phyloP scores from a whole-genome alignment of 345 rosid genomes.

The Lumnitzera littorea region DNA sequence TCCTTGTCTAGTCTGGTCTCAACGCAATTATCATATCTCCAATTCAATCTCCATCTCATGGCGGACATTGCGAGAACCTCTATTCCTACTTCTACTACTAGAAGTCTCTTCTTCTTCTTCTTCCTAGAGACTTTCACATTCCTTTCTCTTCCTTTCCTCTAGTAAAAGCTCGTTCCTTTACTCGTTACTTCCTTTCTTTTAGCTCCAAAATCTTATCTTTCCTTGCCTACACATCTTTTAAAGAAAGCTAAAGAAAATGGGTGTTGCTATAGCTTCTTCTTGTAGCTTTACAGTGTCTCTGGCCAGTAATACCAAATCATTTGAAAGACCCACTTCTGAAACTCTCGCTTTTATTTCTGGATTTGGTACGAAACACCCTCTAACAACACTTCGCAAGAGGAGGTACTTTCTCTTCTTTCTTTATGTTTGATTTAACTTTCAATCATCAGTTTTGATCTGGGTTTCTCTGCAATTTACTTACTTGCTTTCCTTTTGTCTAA shows the following conservation, averaged over 20 bases:
- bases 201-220: too few species aligned
- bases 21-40: too few species aligned
- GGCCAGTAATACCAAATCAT: slow-evolving; percentile 14
- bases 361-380: slow-evolving; percentile 12
- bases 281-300: slow-evolving; percentile 19
- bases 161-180: too few species aligned
- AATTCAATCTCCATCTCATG: slow-evolving; percentile 11
- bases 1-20: too few species aligned
- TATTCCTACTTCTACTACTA: neutral
- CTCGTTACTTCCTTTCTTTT: too few species aligned
- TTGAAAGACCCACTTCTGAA: slow-evolving; percentile 9
- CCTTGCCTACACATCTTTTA: too few species aligned
- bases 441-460: too few species aligned
- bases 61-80: slow-evolving; percentile 16
- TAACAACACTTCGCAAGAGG: slow-evolving; percentile 11
- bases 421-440: slow-evolving; percentile 3
- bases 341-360: slow-evolving; percentile 10
- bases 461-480: too few species aligned
- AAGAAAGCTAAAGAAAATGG: slow-evolving; percentile 16
- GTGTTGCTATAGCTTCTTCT: slow-evolving; percentile 41
- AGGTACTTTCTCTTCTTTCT: slow-evolving; percentile 20
- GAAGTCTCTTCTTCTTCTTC: slow-evolving; percentile 2
- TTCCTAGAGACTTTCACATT: neutral
- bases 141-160: too few species aligned
- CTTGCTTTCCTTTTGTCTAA: too few species aligned